A percentile compares a stretch with the other conserved stretches of the same genome.
Conservation (phyloP, 805 yeast genomes). For the Nakazawaea anatomiae region DNA sequence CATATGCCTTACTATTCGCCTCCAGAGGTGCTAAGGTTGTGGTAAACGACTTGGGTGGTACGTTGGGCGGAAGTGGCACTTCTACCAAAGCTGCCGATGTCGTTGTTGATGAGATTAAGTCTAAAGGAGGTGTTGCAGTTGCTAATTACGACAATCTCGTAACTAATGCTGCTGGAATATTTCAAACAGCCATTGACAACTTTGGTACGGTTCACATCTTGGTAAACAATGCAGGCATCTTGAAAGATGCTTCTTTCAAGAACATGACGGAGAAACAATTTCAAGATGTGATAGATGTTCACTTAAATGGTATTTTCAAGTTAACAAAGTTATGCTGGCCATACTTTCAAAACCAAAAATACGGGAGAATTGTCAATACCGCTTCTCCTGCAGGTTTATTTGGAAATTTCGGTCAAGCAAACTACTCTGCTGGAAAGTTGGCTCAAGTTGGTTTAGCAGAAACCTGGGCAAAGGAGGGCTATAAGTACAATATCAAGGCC, state of each 20-base stretch:
- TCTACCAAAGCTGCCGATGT: constrained; percentile 75
- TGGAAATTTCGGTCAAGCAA: constrained; percentile 96
- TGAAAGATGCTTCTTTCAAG: constrained; percentile 81
- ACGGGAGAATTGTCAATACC: constrained; percentile 89
- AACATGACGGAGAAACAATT: constrained; percentile 83
- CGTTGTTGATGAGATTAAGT: constrained; percentile 78
- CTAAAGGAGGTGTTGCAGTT: constrained; percentile 78
- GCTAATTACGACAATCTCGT: constrained; percentile 91
- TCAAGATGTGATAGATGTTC: constrained; percentile 77
- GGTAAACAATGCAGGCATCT: constrained; percentile 92
- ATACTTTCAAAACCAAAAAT: constrained; percentile 73
- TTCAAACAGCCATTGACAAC: constrained; percentile 77
- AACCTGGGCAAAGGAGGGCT: constrained; percentile 93
- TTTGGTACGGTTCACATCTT: constrained; percentile 87
- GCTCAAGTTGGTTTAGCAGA: constrained; percentile 90
- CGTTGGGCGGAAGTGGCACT: constrained; percentile 68
- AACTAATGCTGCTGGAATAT: constrained; percentile 75
- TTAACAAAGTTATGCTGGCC: constrained; percentile 92
- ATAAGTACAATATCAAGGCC: constrained; percentile 71
- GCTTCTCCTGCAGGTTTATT: constrained; percentile 95
- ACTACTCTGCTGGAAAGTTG: constrained; percentile 89
- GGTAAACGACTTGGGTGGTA: constrained; percentile 90
- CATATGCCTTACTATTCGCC: constrained; percentile 83
- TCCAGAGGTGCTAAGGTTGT: constrained; percentile 91
- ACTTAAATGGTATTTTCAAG: constrained; percentile 82